Percentiles rank a stretch among this genome's conserved stretches.
Evolutionary conservation across 164 flowering plant genomes (phyloP).

Genomic region (Vitis amurensis): DNA sequence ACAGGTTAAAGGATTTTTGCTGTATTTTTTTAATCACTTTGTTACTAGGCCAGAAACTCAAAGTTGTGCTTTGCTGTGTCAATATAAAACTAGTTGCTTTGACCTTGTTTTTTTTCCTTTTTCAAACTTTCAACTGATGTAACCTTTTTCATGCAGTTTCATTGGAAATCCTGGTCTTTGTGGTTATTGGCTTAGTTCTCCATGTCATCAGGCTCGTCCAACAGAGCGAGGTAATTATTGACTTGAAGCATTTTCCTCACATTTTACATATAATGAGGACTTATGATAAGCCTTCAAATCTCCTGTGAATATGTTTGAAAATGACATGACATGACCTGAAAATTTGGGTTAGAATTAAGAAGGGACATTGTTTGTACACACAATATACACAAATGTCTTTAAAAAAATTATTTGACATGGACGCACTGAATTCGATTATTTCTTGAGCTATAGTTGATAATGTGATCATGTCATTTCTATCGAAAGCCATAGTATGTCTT

Average conservation of each 20-base stretch:
- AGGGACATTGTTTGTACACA: background rate
- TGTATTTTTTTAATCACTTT: background rate
- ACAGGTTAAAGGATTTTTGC: slow-evolving; percentile 46
- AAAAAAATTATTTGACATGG: background rate
- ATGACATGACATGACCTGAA: too few species aligned
- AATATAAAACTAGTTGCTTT: background rate
- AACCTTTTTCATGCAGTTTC: slow-evolving; percentile 49
- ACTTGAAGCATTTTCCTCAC: background rate
- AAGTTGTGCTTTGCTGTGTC: background rate
- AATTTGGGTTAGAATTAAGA: too few species aligned
- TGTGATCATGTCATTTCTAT: background rate
- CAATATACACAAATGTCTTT: background rate
- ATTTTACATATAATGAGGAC: too few species aligned
- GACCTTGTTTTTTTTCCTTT: too few species aligned
- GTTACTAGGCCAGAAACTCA: background rate
- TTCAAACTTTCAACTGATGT: background rate
- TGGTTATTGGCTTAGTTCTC: slow-evolving; percentile 72
- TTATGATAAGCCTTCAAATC: too few species aligned
- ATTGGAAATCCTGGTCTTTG: slow-evolving; percentile 83
- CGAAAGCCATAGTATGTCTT: background rate
- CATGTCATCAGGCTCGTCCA: slow-evolving; percentile 58
- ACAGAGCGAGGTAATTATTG: slow-evolving; percentile 56
- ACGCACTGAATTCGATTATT: background rate
- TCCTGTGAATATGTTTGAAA: too few species aligned
- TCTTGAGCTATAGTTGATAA: background rate